Percentiles rank a stretch among this genome's conserved stretches.
Conservation (phyloP, 1,284 basidiomycete species). For the Afroboletus lepidellus region DNA sequence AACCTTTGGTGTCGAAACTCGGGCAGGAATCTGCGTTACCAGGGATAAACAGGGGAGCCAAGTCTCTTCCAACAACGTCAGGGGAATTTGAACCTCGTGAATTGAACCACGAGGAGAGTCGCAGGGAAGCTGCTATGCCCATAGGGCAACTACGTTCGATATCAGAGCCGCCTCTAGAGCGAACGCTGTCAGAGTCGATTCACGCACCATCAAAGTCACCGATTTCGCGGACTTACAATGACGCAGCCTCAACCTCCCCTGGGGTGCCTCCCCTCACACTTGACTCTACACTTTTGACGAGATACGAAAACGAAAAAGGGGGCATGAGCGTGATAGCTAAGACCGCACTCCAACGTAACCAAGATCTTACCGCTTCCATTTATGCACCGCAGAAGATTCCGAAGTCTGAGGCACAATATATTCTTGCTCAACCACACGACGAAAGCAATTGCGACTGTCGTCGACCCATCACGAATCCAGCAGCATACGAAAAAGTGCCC, state of each 20-base stretch:
- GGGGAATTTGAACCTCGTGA: not conserved
- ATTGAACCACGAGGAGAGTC: not conserved
- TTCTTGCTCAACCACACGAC: not conserved
- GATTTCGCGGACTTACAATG: not conserved
- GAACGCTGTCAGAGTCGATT: conserved; percentile 17
- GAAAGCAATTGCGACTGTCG: not conserved
- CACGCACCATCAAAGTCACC: conserved; percentile 14
- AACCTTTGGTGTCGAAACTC: not conserved
- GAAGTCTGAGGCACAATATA: not conserved
- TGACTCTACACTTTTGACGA: not conserved
- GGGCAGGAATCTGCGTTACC: not conserved
- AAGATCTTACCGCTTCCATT: conserved; percentile 13
- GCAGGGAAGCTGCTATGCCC: not conserved
- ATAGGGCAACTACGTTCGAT: not conserved
- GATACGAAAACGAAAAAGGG: not conserved
- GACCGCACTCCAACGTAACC: not conserved
- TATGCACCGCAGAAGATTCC: conserved; percentile 8
- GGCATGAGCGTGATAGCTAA: not conserved
- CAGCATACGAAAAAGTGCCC: not conserved
- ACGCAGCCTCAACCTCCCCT: not conserved
- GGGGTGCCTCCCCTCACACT: not conserved
- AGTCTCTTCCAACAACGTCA: not conserved
- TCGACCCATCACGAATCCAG: not conserved
- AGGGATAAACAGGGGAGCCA: not conserved
- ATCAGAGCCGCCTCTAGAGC: conserved; percentile 5